Evolutionary conservation across 345 rosid genomes (phyloP), one percentile per base, ranked within the genome.

Genomic region (Citrus trifoliata): DNA sequence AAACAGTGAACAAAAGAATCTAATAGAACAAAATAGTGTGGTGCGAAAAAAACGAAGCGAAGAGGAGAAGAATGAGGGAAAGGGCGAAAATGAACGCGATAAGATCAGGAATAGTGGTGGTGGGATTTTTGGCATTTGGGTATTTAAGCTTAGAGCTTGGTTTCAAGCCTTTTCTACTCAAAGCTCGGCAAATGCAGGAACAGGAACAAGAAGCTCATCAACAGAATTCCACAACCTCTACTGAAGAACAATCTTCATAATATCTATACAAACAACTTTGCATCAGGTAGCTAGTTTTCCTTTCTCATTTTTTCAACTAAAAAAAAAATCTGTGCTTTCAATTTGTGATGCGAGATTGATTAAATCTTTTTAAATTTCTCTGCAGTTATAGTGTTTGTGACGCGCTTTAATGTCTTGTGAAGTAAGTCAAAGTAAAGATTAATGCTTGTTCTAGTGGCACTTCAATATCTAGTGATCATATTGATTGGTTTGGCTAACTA

Each of bases 61-160:
- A 40, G 40, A 37, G 5, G 22, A 64, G 63, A 62, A 42, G 70
- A 69, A 81, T 74, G 80, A 67, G 38, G 66, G 71, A 46, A 67
- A 73, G 84, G 69, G 81, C 78, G 71, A 87, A 72, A 86, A 66
- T 83, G 81, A 88, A 90, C 48, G 90, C 87, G 16, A 48, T 89
- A 40, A 85, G 90, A 67, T 86, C 89, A 32, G 91, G 82, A 0
- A 70, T 89, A 59, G 90, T 93, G 16, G 93, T 93, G 37, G 78
- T 90, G 42, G 94, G 95, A 8, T 88, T 95, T 19, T 62, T 93
- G 80, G 97, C 94, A 12, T 91, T 90, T 74, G 97, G 95, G 10
- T 93, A 93, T 76, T 40, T 93, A 76, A 85, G 94, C 3, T 73
- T 91, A 10, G 82, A 91, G 60, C 82, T 91, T 58, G 95, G 93